Base-by-base conservation (phyloP, 768 basidiomycete genomes). In the Phlebiopsis gigantea region DNA sequence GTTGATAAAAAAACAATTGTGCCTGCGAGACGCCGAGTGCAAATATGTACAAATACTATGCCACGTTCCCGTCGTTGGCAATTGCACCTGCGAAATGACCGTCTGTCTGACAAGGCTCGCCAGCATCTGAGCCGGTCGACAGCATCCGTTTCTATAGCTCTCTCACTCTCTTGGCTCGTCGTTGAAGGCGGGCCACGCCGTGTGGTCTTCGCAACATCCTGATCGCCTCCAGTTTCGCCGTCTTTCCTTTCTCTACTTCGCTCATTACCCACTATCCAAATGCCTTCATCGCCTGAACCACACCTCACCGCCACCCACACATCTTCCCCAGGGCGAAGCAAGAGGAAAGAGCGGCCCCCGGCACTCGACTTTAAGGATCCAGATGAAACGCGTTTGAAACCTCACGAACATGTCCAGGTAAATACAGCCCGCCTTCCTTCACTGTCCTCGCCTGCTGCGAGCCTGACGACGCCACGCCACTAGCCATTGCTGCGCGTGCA, bases 281-380 rank as follows among this genome's bases (percentile, higher is more conserved):
- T 79, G 78, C 78, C 77, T 64, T 61, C 62, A 72, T 72, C 62
- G 73, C 75, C 57, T 70, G 76, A 65, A 70, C 69, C 69, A 62
- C 69, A 70, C 64, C 68, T 72, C 63, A 69, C 73, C 68, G 34
- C 12, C 34, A 39, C 34, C 34, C 34, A 39, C 34, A 10, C 12
- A 39, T 39, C 34, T 17, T 12, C 34, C 34, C 72, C 67, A 65
- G 61, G 65, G 61, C 68, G 69, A 47, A 63, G 68, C 61, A 78
- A 70, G 72, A 76, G 72, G 68, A 76, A 75, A 69, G 80, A 81
- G 67, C 75, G 77, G 62, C 79, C 79, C 43, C 76, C 79, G 39
- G 75, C 78, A 53, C 77, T 83, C 59, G 78, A 80, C 64, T 75
- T 80, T 51, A 66, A 69, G 56, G 70, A 73, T 54, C 34, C 34